Base-by-base conservation (phyloP, 257 asterid species). In the Hygrophila difformis region DNA sequence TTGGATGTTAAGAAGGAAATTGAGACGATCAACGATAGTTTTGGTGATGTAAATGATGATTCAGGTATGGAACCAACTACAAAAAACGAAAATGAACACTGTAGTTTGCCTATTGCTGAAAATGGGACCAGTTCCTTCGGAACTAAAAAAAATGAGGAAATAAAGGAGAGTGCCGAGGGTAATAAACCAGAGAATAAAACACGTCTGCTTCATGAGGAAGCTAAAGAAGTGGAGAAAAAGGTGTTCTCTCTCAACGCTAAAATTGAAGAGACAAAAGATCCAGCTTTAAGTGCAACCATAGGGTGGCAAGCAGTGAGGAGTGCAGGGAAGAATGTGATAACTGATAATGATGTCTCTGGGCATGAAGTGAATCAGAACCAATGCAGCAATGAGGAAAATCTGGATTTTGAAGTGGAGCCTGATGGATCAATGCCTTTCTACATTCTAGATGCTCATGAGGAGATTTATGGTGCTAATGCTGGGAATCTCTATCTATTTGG, bases 401-500 rank as follows among this genome's bases (percentile, higher is more conserved):
- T 74, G 63, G 84, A 75, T 34, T 74, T 79, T 60, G 91, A 75
- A 47, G 50, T 75, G 76, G 91, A 77, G 59, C 42, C 85, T 3
- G 71, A 86, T 54, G 99, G 95, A 36, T 82, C 88, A 48, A 40
- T 91, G 63, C 92, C 84, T 51, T 86, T 86, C 70, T 86, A 75
- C 66, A 80, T 91, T 64, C 81, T 91, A 8, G 96, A 86, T 78
- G 95, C 86, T 5, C 70, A 91, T 29, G 99, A 86, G 72, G 95
- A 82, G 71, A 56, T 68, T 38, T 76, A 69, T 61, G 96, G 94
- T 48, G 57, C 71, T 45, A 84, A 82, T 67, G 75, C 81, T 18
- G 96, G 92, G 49, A 76, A 68, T 47, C 51, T 91, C 29, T 91
- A 75, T 78, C 95, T 91, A 48, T 86, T 91, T 51, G 99, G 99